Conservation (phyloP, 768 basidiomycete species). For the Phaeolepiota aurea region DNA sequence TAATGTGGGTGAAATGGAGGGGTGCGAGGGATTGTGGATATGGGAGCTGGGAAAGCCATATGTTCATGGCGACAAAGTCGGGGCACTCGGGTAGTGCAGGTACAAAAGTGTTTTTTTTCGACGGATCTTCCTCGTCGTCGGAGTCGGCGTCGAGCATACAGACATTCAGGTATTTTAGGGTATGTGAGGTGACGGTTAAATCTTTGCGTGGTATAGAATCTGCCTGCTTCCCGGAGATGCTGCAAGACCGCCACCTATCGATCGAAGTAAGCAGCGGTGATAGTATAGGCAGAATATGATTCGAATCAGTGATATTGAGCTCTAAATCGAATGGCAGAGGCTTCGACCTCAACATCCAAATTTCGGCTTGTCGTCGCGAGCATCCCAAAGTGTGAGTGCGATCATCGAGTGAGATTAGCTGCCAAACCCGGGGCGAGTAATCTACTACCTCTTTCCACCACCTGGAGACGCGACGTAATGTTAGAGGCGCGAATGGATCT, state of each 20-base stretch:
- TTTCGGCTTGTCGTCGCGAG: constrained; percentile 37
- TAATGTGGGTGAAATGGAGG: constrained; percentile 48
- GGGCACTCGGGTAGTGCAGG: constrained; percentile 20
- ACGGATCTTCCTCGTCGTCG: constrained; percentile 21
- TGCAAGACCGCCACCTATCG: constrained; percentile 49
- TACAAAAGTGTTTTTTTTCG: constrained; percentile 20
- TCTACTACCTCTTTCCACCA: constrained; percentile 50
- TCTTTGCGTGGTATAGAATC: constrained; percentile 21
- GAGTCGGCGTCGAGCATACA: constrained; percentile 23
- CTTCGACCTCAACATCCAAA: constrained; percentile 46
- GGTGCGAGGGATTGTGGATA: constrained; percentile 30
- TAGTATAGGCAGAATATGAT: constrained; percentile 52
- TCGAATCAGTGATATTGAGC: constrained; percentile 35
- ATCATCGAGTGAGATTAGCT: constrained; percentile 44
- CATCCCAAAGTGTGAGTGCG: constrained; percentile 20
- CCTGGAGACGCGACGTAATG: constrained; percentile 44
- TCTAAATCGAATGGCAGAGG: constrained; percentile 50
- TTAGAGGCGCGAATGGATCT: constrained; percentile 40
- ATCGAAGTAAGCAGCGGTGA: constrained; percentile 52
- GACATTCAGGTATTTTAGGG: constrained; percentile 28
- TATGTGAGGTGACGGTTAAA: constrained; percentile 14
- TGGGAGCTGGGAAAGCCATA: constrained; percentile 45
- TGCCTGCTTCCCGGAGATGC: constrained; percentile 31
- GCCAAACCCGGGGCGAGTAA: constrained; percentile 55
- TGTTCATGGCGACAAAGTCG: constrained; percentile 31